phyloP scores from a whole-genome alignment of 1,284 basidiomycete genomes.

The Ustilago bromivora region DNA sequence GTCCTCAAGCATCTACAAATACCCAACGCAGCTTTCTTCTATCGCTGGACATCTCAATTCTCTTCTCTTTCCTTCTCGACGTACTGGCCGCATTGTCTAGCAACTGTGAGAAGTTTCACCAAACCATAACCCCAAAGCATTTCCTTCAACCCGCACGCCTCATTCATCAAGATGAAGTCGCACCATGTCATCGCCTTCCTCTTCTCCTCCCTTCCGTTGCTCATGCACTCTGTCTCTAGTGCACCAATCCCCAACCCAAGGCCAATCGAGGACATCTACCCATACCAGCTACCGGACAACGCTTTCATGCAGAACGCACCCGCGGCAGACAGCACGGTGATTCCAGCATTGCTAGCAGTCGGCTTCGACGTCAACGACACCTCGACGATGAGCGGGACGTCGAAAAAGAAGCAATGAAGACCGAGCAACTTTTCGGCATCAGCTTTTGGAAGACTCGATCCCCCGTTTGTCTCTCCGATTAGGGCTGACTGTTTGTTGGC shows the following conservation, averaged over 20 bases:
- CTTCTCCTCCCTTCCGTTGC: not conserved
- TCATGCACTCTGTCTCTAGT: slow-evolving; percentile 1
- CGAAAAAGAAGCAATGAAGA: slow-evolving; percentile 6
- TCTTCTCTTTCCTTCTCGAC: not conserved
- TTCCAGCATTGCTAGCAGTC: slow-evolving; percentile 21
- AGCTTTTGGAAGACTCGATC: not conserved
- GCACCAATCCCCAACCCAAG: slow-evolving; percentile 33
- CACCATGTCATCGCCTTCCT: slow-evolving; percentile 1
- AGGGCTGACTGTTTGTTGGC: not conserved
- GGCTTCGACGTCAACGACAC: slow-evolving; percentile 31
- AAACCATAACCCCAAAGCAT: not conserved
- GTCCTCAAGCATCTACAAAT: not conserved
- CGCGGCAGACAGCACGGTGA: slow-evolving; percentile 7
- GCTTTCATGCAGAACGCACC: not conserved
- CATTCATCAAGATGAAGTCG: slow-evolving; percentile 22
- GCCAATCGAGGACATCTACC: slow-evolving; percentile 44
- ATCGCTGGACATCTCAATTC: not conserved
- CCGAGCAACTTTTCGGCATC: not conserved
- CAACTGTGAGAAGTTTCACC: not conserved
- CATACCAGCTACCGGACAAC: slow-evolving; percentile 24
- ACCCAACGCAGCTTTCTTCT: not conserved
- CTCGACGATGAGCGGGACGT: slow-evolving; percentile 15
- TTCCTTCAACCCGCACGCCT: not conserved
- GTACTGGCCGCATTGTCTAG: slow-evolving; percentile 8
- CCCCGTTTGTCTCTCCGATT: not conserved